Evolutionary conservation across 1,284 basidiomycete species (phyloP).

Genomic region (Melampsora occidentalis): DNA sequence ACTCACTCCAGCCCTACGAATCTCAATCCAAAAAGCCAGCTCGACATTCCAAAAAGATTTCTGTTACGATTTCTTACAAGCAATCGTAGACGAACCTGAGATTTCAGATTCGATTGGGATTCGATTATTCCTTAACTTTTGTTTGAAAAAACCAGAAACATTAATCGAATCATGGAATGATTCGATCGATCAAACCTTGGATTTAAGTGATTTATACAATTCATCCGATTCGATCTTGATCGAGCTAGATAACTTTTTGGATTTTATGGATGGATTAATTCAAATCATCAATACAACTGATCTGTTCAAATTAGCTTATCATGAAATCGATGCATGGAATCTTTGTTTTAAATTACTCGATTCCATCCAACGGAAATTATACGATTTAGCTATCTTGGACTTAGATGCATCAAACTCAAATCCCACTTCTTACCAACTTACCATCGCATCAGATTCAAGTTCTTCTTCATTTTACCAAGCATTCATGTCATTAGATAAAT

Average conservation of each 20-base stretch:
- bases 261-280: constrained; percentile 28
- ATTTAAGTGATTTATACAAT: not conserved
- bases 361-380: constrained; percentile 24
- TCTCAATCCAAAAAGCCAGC: constrained; percentile 29
- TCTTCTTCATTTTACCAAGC: constrained; percentile 32
- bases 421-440: not conserved
- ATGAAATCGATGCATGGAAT: constrained; percentile 38
- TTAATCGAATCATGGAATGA: constrained; percentile 23
- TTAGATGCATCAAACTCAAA: not conserved
- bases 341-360: constrained; percentile 17
- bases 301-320: constrained; percentile 28
- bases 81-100: constrained; percentile 30
- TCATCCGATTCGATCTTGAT: constrained; percentile 20
- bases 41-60: constrained; percentile 33
- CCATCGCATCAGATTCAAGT: constrained; percentile 17
- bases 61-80: constrained; percentile 38
- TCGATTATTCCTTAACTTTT: constrained; percentile 32
- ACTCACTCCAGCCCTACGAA: constrained; percentile 21
- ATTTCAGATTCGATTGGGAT: constrained; percentile 25
- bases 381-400: constrained; percentile 26
- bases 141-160: constrained; percentile 31
- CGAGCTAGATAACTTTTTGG: constrained; percentile 30
- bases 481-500: constrained; percentile 33
- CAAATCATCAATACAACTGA: constrained; percentile 33
- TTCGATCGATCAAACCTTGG: constrained; percentile 27